Evolutionary conservation across 176 grass and related monocot species (phyloP).

Genomic region (Aegilops sharonensis): DNA sequence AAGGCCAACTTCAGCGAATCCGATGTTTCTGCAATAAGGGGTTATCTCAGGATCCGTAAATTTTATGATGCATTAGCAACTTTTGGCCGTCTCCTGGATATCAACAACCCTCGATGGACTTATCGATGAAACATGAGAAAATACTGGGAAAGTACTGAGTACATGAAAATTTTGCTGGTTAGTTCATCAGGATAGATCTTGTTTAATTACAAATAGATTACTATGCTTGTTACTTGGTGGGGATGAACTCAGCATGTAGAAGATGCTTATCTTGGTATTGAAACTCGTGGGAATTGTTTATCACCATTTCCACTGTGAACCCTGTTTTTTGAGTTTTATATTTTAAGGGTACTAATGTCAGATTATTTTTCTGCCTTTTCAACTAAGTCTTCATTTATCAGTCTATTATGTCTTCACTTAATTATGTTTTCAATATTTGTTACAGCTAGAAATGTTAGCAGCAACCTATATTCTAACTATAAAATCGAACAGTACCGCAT

Average conservation of each 20-base stretch:
- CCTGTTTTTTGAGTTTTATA: constrained; percentile 3
- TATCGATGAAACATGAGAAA: constrained; percentile 28
- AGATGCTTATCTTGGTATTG: constrained; percentile 10
- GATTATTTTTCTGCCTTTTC: neutral
- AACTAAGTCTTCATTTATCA: neutral
- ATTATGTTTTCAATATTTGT: neutral
- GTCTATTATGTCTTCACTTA: constrained; percentile 4
- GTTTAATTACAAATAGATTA: constrained; percentile 6
- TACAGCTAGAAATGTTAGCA: neutral
- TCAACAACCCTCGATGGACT: constrained; percentile 36
- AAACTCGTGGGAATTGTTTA: constrained; percentile 7
- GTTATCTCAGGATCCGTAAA: constrained; percentile 73
- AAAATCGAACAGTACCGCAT: neutral
- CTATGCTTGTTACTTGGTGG: neutral
- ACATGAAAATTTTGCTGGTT: constrained; percentile 18
- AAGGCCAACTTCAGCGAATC: constrained; percentile 51
- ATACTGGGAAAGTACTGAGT: neutral
- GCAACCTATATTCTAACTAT: neutral
- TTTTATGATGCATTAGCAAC: constrained; percentile 81
- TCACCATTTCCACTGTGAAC: neutral
- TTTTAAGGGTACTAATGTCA: neutral
- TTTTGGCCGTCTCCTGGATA: constrained; percentile 57
- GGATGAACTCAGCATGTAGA: neutral
- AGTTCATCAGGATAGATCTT: constrained; percentile 1
- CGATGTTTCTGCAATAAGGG: constrained; percentile 74